These are phyloP conservation scores for Quercus ilex DNA, from an alignment of 306 rosid species.

Conservation along the genomic window DNA sequence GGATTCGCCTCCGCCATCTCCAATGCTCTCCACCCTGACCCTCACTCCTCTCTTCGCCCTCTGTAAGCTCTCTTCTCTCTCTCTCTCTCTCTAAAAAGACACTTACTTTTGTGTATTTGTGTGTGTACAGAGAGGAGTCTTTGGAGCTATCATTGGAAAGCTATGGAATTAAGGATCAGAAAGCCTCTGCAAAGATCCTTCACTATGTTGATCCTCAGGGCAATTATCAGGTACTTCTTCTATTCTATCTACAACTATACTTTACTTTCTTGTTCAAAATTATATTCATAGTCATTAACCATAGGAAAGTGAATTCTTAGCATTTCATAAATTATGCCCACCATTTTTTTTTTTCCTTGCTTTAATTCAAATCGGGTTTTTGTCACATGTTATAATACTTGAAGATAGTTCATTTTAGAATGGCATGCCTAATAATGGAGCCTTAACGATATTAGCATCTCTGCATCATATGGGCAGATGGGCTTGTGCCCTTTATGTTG, in stretches of 20 bases:
- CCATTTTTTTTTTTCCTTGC: no score
- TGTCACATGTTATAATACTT: no score
- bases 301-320: no score
- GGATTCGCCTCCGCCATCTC: slow-evolving; percentile 61
- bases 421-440: no score
- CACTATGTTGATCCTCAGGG: slow-evolving; percentile 58
- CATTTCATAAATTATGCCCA: no score
- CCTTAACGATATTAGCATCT: no score
- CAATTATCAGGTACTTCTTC: slow-evolving; percentile 39
- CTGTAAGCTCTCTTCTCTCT: slow-evolving; percentile 27
- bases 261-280: no score
- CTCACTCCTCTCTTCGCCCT: slow-evolving; percentile 37
- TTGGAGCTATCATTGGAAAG: slow-evolving; percentile 62
- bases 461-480: no score
- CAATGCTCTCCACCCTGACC: slow-evolving; percentile 42
- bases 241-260: not conserved
- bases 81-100: not conserved
- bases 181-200: slow-evolving; percentile 56
- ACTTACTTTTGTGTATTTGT: not conserved
- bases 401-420: no score
- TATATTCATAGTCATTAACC: no score
- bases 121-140: slow-evolving; percentile 43
- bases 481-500: no score
- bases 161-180: slow-evolving; percentile 58
- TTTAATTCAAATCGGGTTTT: no score